Percentiles rank a stretch among this genome's conserved stretches.
These are phyloP conservation scores for Phaeomoniella chlamydospora DNA, from an alignment of 2,329 filamentous ascomycete genomes.

Conservation along the genomic window DNA sequence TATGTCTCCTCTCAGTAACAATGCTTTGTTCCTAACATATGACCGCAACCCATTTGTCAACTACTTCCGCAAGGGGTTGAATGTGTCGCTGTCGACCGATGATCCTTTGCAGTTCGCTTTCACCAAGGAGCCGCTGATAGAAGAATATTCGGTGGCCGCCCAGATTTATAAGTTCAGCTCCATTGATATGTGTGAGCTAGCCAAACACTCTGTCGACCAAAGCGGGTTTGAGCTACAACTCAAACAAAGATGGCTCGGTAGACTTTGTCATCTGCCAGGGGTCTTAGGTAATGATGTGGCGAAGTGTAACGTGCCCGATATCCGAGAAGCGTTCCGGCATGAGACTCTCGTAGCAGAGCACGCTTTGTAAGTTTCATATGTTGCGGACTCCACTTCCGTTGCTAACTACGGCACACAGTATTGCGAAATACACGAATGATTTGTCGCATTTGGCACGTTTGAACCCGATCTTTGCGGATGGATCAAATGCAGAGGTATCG, in stretches of 20 bases:
- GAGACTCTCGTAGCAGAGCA: constrained; percentile 75
- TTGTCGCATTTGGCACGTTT: constrained; percentile 11
- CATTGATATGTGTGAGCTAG: constrained; percentile 96
- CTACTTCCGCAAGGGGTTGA: constrained; percentile 89
- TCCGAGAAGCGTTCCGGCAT: constrained; percentile 77
- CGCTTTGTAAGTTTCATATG: constrained; percentile 51
- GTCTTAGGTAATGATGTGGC: constrained; percentile 79
- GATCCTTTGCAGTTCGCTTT: constrained; percentile 97
- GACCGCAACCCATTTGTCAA: constrained; percentile 92
- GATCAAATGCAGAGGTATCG: constrained; percentile 5
- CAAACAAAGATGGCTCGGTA: constrained; percentile 84
- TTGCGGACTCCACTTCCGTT: neutral
- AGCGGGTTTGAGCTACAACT: constrained; percentile 82
- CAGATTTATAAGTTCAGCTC: constrained; percentile 97
- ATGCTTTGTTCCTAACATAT: constrained; percentile 89
- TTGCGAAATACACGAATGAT: constrained; percentile 12
- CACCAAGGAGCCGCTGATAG: constrained; percentile 93
- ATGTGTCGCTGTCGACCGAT: constrained; percentile 91
- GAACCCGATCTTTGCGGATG: constrained; percentile 10
- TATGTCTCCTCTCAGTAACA: constrained; percentile 98
- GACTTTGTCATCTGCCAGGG: constrained; percentile 62
- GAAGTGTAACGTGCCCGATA: constrained; percentile 92
- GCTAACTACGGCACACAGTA: constrained; percentile 3
- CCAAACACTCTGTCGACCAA: constrained; percentile 89
- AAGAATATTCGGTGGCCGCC: constrained; percentile 93